phyloP scores from a whole-genome alignment of 2,329 filamentous ascomycete species.

The Fusarium liriodendri region DNA sequence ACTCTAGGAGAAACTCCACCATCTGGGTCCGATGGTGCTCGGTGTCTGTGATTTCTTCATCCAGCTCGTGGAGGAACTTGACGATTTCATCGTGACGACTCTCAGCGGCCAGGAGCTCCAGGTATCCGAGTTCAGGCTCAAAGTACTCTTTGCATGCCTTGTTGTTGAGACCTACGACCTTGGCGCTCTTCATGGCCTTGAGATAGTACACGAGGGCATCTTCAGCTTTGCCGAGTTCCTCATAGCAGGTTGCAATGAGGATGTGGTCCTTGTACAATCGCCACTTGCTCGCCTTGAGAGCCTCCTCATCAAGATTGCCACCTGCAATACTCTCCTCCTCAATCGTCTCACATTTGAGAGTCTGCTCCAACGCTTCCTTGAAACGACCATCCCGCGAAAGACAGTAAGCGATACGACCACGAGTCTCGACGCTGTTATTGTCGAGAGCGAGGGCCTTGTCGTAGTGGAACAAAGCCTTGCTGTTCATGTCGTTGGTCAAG shows the following conservation, averaged over 20 bases:
- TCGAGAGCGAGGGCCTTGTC: conserved; percentile 51
- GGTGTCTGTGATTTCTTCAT: conserved; percentile 38
- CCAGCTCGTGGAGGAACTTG: conserved; percentile 49
- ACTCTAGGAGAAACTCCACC: conserved; percentile 50
- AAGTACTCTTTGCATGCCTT: conserved; percentile 50
- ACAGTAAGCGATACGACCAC: conserved; percentile 55
- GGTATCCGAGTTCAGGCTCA: conserved; percentile 51
- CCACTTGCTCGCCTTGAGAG: conserved; percentile 49
- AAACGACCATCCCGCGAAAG: conserved; percentile 51
- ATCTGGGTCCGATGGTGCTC: conserved; percentile 45
- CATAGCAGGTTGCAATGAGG: conserved; percentile 52
- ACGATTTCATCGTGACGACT: conserved; percentile 52
- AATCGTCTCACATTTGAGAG: conserved; percentile 51
- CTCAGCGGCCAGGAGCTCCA: conserved; percentile 51
- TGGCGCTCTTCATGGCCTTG: conserved; percentile 49
- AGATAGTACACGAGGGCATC: conserved; percentile 50
- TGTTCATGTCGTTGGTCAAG: conserved; percentile 50
- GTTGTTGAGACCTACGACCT: conserved; percentile 39
- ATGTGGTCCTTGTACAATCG: conserved; percentile 55
- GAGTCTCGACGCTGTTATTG: conserved; percentile 52
- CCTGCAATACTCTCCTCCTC: conserved; percentile 47
- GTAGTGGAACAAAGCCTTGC: conserved; percentile 50
- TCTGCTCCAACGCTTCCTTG: conserved; percentile 49
- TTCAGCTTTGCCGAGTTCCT: conserved; percentile 47
- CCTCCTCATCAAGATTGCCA: conserved; percentile 37